phyloP scores from a whole-genome alignment of 176 grass and related monocot species.

The Bromus sterilis region DNA sequence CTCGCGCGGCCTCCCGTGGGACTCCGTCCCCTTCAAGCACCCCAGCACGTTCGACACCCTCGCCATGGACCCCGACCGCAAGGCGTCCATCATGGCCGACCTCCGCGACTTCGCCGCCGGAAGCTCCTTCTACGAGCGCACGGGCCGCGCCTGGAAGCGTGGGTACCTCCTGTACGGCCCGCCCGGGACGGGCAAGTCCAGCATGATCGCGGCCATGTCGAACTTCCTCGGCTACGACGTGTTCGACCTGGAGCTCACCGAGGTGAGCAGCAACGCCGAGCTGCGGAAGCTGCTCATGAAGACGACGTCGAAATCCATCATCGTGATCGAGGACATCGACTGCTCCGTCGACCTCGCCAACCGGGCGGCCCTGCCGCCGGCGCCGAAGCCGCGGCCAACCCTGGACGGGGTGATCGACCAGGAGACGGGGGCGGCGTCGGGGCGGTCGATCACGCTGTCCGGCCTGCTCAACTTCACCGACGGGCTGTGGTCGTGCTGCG shows the following conservation, averaged over 20 bases:
- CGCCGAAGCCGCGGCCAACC: background rate
- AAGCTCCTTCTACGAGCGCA: conserved; percentile 57
- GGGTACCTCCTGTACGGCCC: conserved; percentile 81
- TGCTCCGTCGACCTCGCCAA: conserved; percentile 81
- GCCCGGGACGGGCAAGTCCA: conserved; percentile 70
- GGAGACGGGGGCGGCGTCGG: background rate
- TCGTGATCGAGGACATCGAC: conserved; percentile 96
- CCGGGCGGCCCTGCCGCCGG: background rate
- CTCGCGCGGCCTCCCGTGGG: conserved; percentile 63
- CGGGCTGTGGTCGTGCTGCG: conserved; percentile 90
- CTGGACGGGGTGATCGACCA: conserved; percentile 23
- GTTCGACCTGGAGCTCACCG: conserved; percentile 80
- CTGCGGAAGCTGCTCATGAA: conserved; percentile 91
- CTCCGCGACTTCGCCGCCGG: conserved; percentile 62
- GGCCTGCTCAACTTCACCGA: conserved; percentile 91
- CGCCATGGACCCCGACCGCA: conserved; percentile 66
- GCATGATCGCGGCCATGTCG: conserved; percentile 95
- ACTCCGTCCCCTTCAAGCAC: conserved; percentile 83
- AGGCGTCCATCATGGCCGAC: conserved; percentile 67
- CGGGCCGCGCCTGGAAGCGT: conserved; percentile 73
- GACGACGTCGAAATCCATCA: conserved; percentile 83
- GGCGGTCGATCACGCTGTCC: conserved; percentile 51
- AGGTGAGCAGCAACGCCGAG: conserved; percentile 79
- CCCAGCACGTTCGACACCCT: conserved; percentile 87
- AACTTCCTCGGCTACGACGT: conserved; percentile 80